Evolutionary conservation across 345 rosid genomes (phyloP).

Genomic region (Mercurialis annua): DNA sequence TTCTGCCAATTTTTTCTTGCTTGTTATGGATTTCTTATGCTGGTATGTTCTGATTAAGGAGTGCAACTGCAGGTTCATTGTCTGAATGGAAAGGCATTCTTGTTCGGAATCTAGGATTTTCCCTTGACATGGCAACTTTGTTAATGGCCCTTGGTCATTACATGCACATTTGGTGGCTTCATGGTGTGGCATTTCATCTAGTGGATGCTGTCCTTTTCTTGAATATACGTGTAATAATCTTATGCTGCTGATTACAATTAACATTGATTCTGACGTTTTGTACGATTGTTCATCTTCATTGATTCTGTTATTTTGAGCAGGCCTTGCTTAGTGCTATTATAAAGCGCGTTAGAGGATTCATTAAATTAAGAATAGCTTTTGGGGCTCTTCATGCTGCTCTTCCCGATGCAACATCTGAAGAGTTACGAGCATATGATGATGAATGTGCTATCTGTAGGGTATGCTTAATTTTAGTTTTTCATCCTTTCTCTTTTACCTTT

Average conservation of each 20-base stretch:
- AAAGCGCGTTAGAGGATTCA: slow-evolving; percentile 84
- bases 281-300: slow-evolving; percentile 6
- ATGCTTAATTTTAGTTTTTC: slow-evolving; percentile 29
- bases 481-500: slow-evolving; percentile 1
- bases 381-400: slow-evolving; percentile 96
- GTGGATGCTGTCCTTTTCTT: slow-evolving; percentile 86
- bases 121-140: slow-evolving; percentile 87
- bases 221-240: slow-evolving; percentile 77
- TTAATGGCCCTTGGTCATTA: slow-evolving; percentile 94
- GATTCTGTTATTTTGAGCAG: slow-evolving; percentile 42
- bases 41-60: slow-evolving; percentile 13
- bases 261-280: slow-evolving; percentile 3
- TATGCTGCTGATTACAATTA: slow-evolving; percentile 9
- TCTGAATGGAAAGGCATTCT: slow-evolving; percentile 94
- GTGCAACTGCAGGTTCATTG: slow-evolving; percentile 61
- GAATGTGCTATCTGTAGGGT: slow-evolving; percentile 99
- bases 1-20: slow-evolving; percentile 1
- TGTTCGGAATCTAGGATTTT: slow-evolving; percentile 85
- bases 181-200: slow-evolving; percentile 91
- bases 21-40: slow-evolving; percentile 10
- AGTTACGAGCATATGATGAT: slow-evolving; percentile 81
- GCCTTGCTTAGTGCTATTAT: slow-evolving; percentile 86
- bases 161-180: slow-evolving; percentile 91
- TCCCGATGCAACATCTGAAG: slow-evolving; percentile 94
- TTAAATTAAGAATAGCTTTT: slow-evolving; percentile 79